These are phyloP conservation scores for Trichosanthes cucumerina DNA, from an alignment of 306 rosid species.

Conservation along the genomic window DNA sequence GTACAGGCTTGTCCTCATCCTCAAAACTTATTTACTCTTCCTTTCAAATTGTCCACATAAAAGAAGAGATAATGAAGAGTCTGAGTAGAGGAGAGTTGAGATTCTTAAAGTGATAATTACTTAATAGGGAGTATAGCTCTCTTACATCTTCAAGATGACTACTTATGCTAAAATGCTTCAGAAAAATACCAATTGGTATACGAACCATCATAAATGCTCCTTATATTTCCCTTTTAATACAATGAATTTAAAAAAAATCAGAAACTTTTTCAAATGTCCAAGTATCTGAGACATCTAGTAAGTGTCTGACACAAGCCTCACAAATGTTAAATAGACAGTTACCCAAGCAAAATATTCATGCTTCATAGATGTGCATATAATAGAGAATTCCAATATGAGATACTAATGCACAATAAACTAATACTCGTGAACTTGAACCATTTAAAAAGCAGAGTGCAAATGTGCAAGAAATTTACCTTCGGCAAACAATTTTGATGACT, in stretches of 20 bases:
- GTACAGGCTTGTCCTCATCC: neutral
- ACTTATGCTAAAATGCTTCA: neutral
- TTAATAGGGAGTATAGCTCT: neutral
- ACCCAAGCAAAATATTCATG: neutral
- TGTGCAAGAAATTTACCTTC: constrained; percentile 41
- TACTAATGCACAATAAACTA: neutral
- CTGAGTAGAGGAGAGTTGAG: neutral
- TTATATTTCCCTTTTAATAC: neutral
- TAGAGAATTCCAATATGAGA: neutral
- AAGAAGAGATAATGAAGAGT: neutral
- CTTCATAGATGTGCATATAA: neutral
- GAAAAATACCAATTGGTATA: neutral
- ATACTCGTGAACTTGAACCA: neutral
- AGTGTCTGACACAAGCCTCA: neutral
- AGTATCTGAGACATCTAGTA: neutral
- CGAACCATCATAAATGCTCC: neutral
- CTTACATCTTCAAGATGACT: neutral
- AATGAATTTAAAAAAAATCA: neutral
- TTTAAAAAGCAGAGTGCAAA: neutral
- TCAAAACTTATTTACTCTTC: neutral
- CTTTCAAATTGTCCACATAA: neutral
- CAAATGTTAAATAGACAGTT: neutral
- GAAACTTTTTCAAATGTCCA: neutral
- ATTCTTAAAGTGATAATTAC: neutral
- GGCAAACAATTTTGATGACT: constrained; percentile 42